Conservation (phyloP, 805 yeast genomes). For the Schwanniomyces pseudopolymorphus region DNA sequence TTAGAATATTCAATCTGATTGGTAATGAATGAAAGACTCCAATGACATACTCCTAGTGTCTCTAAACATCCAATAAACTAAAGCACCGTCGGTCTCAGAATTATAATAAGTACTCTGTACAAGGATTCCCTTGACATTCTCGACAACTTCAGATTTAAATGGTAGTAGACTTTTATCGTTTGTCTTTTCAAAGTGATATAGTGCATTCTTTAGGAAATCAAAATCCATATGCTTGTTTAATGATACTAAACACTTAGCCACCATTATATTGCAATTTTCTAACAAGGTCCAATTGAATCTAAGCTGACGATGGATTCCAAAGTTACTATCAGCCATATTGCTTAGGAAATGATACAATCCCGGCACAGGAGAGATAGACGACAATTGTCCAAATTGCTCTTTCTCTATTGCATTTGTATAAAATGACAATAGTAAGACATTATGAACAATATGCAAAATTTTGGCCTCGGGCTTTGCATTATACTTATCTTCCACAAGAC, state of each 20-base stretch:
- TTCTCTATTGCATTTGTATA: conserved; percentile 13
- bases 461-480: conserved; percentile 19
- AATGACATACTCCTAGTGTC: conserved; percentile 21
- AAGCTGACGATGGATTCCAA: conserved; percentile 13
- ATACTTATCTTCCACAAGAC: conserved; percentile 17
- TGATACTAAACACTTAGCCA: conserved; percentile 14
- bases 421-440: conserved; percentile 15
- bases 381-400: conserved; percentile 11
- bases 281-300: conserved; percentile 16
- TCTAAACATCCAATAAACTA: conserved; percentile 22
- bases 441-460: conserved; percentile 18
- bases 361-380: conserved; percentile 18
- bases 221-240: conserved; percentile 19
- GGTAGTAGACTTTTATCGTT: conserved; percentile 6
- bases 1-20: background rate
- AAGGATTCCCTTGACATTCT: conserved; percentile 7
- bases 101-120: conserved; percentile 6
- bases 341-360: conserved; percentile 21
- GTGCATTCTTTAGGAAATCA: conserved; percentile 15
- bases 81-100: conserved; percentile 19
- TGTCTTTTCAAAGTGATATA: conserved; percentile 11
- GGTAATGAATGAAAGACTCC: conserved; percentile 5
- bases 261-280: conserved; percentile 14
- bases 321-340: conserved; percentile 21
- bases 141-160: conserved; percentile 5